Conservation (phyloP, 495 filamentous ascomycete species). For the Penicilliopsis zonata region DNA sequence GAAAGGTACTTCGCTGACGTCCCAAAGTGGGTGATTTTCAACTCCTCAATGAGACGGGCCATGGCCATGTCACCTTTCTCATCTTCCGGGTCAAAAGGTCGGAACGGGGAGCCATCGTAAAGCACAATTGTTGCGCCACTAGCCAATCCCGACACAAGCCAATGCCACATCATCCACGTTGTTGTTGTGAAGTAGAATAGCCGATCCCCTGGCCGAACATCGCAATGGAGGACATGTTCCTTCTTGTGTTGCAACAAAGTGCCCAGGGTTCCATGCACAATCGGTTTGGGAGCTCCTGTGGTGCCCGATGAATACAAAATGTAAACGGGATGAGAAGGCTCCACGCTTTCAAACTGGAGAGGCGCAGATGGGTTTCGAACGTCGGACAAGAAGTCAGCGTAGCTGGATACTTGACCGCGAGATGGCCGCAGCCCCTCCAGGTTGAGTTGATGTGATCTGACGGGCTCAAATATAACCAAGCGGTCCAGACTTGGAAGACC, state of each 20-base stretch:
- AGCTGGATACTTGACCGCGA: constrained; percentile 38
- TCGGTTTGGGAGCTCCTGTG: constrained; percentile 84
- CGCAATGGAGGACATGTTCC: constrained; percentile 75
- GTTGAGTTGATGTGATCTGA: constrained; percentile 34
- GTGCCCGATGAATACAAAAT: constrained; percentile 83
- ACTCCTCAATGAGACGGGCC: constrained; percentile 55
- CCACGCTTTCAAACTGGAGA: constrained; percentile 59
- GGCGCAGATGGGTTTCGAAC: constrained; percentile 29
- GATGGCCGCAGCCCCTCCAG: constrained; percentile 31
- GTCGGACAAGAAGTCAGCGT: constrained; percentile 35
- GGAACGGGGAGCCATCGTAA: constrained; percentile 85
- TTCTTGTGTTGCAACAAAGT: constrained; percentile 92
- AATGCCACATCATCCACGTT: constrained; percentile 99
- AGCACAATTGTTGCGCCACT: constrained; percentile 70
- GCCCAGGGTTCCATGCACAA: constrained; percentile 78
- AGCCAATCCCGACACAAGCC: constrained; percentile 74
- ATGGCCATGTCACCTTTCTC: constrained; percentile 54
- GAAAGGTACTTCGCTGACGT: constrained; percentile 91
- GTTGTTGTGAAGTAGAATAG: constrained; percentile 83
- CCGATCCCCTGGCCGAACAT: constrained; percentile 50
- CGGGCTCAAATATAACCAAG: constrained; percentile 59
- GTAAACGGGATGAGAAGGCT: constrained; percentile 76
- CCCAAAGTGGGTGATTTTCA: constrained; percentile 78
- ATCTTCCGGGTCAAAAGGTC: constrained; percentile 38
- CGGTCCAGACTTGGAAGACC: constrained; percentile 50